Evolutionary conservation across 768 basidiomycete genomes (phyloP), one percentile per base, ranked within the genome.

Genomic region (Hypsizygus marmoreus): DNA sequence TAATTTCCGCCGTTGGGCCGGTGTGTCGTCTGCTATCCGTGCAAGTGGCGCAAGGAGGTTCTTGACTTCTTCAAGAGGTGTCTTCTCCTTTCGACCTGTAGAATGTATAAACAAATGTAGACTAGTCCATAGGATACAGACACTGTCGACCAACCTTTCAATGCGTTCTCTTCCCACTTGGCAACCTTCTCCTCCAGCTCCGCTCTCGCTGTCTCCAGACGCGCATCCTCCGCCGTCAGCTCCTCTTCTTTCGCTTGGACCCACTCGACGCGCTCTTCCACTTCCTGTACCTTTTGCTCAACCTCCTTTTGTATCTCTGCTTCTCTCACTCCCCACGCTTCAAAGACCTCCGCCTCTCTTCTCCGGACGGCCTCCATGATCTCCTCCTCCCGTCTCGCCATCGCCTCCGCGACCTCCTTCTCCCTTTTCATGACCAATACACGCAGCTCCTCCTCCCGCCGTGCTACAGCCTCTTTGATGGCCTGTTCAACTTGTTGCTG

Each of bases 51-150:
- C 74, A 6, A 85, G 72, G 17, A 86, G 61, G 51, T 87, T 88
- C 67, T 84, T 85, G 19, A 90, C 81, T 61, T 90, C 88, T 57
- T 90, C 87, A 4, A 90, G 65, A 4, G 87, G 86, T 6, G 73
- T 75, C 59, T 73, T 75, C 34, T 79, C 77, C 56, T 70, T 79
- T 17, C 73, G 71, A 35, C 68, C 79, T 73, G 48, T 1, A 29
- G 10, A 34, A 34, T 36, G 22, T 31, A 17, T 33, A 14, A 19
- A 24, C 20, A 23, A 17, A 31, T 2, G 10, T 23, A 20, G 19
- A 2, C 30, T 32, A 19, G 24, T 14, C 16, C 11, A 22, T 6
- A 31, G n/a, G 14, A 14, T 33, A 37, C 6, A 11, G 25, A 12
- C 23, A 41, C 44, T 35, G 24, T n/a, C n/a, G n/a, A n/a, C n/a